Base-by-base conservation (phyloP, 2,329 filamentous ascomycete species). In the Bretziella fagacearum region DNA sequence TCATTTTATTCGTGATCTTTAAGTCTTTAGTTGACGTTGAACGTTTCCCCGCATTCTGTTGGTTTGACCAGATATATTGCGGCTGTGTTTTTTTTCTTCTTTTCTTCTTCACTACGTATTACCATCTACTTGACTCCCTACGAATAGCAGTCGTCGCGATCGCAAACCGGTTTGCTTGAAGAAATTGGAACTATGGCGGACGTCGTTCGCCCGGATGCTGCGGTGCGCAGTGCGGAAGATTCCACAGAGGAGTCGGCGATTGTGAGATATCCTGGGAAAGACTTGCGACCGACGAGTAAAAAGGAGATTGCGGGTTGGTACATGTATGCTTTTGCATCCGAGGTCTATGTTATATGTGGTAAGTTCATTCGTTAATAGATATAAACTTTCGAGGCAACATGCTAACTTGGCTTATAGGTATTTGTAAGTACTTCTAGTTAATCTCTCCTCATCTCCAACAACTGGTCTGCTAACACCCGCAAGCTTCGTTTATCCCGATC, bases 281-380 rank as follows among this genome's bases (percentile, higher is more conserved):
- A 98, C 62, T 83, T 78, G 20, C 73, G 89, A n/a, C 74, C 82
- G 47, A 96, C 91, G 7, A 94, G 84, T 61, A 67, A 66, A 55
- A 89, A 82, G 62, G 91, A 98, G 71, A 73, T 96, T 51, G 69
- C 78, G 32, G 91, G 89, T 55, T 98, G 93, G 84, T 98, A 96
- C 63, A 81, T 81, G 60, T 96, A 96, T 66, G 83, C 83, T 35
- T 96, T 93, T 70, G 91, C 91, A 20, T 86, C 89, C 17, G 91
- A 98, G 65, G 89, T 93, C 46, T 96, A 95, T 61, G 84, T 93
- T 13, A 84, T 96, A 48, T 96, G 91, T 62, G 63, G 87, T 84
- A 62, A 59, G 77, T 66, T 26, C 41, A 20, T 22, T 39, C 15
- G 18, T n/a, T 17, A 39, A 23, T 32, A 23, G 20, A 11, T 36